Evolutionary conservation across 2,329 filamentous ascomycete genomes (phyloP).

Genomic region (Ceratocystis lukuohia): DNA sequence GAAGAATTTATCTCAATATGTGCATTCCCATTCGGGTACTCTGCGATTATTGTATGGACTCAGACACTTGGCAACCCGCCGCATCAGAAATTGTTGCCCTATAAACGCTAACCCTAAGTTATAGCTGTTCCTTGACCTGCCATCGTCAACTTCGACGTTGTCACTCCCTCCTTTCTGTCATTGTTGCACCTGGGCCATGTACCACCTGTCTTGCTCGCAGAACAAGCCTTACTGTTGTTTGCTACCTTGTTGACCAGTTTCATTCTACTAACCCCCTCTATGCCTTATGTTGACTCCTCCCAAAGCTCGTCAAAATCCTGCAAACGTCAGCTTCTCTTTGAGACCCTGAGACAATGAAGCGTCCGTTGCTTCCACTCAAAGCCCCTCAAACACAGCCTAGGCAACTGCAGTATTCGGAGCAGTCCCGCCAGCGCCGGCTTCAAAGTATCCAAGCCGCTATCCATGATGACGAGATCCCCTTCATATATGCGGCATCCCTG

Average conservation of each 20-base stretch:
- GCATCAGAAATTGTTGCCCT: no score
- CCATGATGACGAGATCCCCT: slow-evolving; percentile 10
- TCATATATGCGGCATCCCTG: slow-evolving; percentile 14
- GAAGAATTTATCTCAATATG: no score
- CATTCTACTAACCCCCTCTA: neutral
- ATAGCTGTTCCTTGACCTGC: neutral
- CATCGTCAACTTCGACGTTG: neutral
- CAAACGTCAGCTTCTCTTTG: no score
- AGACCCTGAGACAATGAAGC: neutral
- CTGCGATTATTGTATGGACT: no score
- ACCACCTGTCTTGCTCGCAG: neutral
- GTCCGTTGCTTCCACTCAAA: neutral
- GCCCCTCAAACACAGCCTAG: neutral
- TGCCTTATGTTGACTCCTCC: neutral
- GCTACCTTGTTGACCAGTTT: neutral
- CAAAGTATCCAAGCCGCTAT: slow-evolving; percentile 8
- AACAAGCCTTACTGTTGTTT: neutral
- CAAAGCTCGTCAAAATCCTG: no score
- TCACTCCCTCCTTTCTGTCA: neutral
- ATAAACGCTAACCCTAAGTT: neutral
- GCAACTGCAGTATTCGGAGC: neutral
- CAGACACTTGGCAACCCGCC: no score
- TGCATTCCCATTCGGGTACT: no score
- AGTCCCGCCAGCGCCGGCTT: slow-evolving; percentile 1
- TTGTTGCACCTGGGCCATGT: neutral